Evolutionary conservation across 495 filamentous ascomycete species (phyloP).

Genomic region (Jackrogersella multiformis): DNA sequence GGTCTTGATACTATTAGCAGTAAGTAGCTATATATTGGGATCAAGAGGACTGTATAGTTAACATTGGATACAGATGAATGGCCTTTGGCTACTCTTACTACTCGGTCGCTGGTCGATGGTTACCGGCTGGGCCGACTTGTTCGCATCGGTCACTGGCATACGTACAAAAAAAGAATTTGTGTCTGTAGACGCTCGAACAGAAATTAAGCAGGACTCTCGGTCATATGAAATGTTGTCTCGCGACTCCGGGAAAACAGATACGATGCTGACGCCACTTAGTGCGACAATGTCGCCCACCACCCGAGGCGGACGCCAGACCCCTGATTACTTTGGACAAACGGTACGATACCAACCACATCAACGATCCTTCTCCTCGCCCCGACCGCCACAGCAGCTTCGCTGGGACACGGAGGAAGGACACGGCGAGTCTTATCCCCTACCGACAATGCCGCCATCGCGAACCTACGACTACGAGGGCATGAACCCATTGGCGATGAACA

Average conservation of each 20-base stretch:
- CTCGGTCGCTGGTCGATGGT: constrained; percentile 85
- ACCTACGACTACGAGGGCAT: constrained; percentile 44
- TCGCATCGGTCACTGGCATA: constrained; percentile 54
- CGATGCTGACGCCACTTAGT: constrained; percentile 58
- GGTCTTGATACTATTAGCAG: constrained; percentile 80
- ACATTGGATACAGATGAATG: constrained; percentile 68
- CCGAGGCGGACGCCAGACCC: constrained; percentile 54
- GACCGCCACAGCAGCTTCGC: constrained; percentile 49
- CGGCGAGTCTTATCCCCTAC: constrained; percentile 29
- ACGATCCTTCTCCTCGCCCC: constrained; percentile 59
- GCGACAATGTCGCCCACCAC: constrained; percentile 50
- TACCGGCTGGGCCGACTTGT: constrained; percentile 79
- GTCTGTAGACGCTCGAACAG: constrained; percentile 78
- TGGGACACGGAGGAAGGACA: constrained; percentile 55
- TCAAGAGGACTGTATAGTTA: constrained; percentile 13
- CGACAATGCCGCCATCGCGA: constrained; percentile 33
- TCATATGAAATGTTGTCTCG: constrained; percentile 84
- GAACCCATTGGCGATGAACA: constrained; percentile 60
- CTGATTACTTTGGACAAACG: constrained; percentile 60
- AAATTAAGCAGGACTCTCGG: constrained; percentile 69
- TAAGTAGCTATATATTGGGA: constrained; percentile 54
- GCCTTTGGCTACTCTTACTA: constrained; percentile 83
- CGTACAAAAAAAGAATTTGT: constrained; percentile 77
- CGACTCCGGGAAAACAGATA: constrained; percentile 58
- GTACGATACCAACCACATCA: constrained; percentile 57